Conservation (phyloP, 768 basidiomycete genomes). For the Rhodosporidiobolus odoratus region DNA sequence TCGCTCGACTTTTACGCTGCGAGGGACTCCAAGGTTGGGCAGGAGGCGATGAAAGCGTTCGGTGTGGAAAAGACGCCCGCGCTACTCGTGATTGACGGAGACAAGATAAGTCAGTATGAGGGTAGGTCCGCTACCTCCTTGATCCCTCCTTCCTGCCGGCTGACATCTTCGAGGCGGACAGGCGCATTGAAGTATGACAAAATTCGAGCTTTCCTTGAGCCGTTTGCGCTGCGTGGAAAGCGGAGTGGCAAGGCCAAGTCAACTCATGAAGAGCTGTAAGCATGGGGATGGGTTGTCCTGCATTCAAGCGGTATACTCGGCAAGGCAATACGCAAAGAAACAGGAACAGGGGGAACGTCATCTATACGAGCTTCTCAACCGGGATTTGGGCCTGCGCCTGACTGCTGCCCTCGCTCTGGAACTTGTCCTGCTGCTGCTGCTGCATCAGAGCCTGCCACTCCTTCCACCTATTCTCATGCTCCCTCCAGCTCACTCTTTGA, state of each 20-base stretch:
- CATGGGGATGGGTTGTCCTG: neutral
- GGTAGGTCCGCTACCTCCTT: constrained; percentile 23
- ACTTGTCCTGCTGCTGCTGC: neutral
- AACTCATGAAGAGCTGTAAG: constrained; percentile 23
- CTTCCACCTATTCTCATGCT: neutral
- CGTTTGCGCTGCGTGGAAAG: neutral
- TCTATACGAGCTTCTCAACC: neutral
- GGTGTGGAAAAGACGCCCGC: constrained; percentile 39
- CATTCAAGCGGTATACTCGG: neutral
- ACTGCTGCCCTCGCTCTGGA: neutral
- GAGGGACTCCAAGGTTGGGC: constrained; percentile 34
- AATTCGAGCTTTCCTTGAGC: constrained; percentile 23
- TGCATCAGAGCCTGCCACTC: neutral
- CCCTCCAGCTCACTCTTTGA: neutral
- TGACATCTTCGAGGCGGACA: neutral
- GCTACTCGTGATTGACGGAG: constrained; percentile 28
- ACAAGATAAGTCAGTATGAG: constrained; percentile 30
- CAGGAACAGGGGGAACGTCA: neutral
- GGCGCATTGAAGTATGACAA: constrained; percentile 37
- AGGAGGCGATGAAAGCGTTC: constrained; percentile 25
- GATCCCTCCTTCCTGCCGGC: neutral
- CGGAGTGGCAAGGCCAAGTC: neutral
- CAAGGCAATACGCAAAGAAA: neutral
- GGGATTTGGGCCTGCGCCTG: neutral
- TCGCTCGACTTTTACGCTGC: constrained; percentile 40